These are phyloP conservation scores for Teratosphaeria destructans DNA, from an alignment of 2,329 filamentous ascomycete species.

Conservation along the genomic window DNA sequence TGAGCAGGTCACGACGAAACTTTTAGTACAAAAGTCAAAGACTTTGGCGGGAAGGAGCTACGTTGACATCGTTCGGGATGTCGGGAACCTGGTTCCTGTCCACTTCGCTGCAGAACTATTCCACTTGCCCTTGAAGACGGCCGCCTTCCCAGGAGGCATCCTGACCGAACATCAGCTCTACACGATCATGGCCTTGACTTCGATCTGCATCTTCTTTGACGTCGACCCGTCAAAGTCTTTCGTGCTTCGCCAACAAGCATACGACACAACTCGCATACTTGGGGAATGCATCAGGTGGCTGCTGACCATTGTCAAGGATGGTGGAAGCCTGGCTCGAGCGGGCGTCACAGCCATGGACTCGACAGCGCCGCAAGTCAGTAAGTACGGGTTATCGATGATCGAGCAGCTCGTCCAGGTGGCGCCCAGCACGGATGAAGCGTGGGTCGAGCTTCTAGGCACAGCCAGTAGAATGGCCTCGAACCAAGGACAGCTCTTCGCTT, in stretches of 20 bases:
- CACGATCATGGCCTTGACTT: slow-evolving; percentile 42
- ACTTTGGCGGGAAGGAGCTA: slow-evolving; percentile 35
- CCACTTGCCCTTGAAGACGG: slow-evolving; percentile 45
- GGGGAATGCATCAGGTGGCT: slow-evolving; percentile 41
- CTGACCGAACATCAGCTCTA: slow-evolving; percentile 47
- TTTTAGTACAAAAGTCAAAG: slow-evolving; percentile 36
- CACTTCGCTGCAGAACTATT: slow-evolving; percentile 47
- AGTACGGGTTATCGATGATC: slow-evolving; percentile 48
- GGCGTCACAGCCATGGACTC: slow-evolving; percentile 33
- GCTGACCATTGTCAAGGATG: slow-evolving; percentile 34
- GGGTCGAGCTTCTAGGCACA: slow-evolving; percentile 48
- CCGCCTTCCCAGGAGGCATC: slow-evolving; percentile 39
- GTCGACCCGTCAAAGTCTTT: slow-evolving; percentile 44
- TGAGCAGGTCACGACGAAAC: slow-evolving; percentile 35
- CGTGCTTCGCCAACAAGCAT: slow-evolving; percentile 39
- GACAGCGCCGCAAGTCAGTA: slow-evolving; percentile 16
- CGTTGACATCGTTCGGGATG: slow-evolving; percentile 39
- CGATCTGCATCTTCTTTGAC: slow-evolving; percentile 46
- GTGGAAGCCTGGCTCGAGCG: slow-evolving; percentile 28
- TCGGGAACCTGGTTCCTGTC: slow-evolving; percentile 44
- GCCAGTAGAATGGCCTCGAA: slow-evolving; percentile 47
- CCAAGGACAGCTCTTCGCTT: slow-evolving; percentile 48
- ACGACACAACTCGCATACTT: slow-evolving; percentile 38
- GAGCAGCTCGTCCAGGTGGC: slow-evolving; percentile 40
- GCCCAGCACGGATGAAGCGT: slow-evolving; percentile 37